Base-by-base conservation (phyloP, 2,329 filamentous ascomycete species). In the Cryoendolithus antarcticus region DNA sequence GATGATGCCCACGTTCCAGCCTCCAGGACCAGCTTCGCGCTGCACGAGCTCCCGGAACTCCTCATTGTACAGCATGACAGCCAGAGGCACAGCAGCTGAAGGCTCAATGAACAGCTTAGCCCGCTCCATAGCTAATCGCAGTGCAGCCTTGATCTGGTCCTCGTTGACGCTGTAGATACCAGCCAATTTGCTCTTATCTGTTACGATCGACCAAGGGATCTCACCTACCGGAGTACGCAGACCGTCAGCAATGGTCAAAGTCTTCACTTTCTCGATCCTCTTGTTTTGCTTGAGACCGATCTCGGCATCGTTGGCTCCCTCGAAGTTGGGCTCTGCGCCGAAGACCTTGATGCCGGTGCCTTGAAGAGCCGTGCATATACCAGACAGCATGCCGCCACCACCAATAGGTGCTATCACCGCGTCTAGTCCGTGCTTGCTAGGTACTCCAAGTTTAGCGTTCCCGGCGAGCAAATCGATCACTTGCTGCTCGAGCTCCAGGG, bases 61-160 rank as follows among this genome's bases (percentile, higher is more conserved):
- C 61, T 93, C 84, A 58, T 94, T 81, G 48, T 76, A 95, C 48
- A 96, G 64, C 38, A 78, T 79, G 6, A 84, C 82, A 0, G 89
- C 89, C 43, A 96, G 59, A 2, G 77, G 75, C 10, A 95, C 86
- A 2, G 80, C 86, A 0, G 82, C 76, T 60, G 81, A 88, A 13
- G 89, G 89, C 69, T 96, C 89, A 9, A 95, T 77, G 15, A 95
- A 77, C 35, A 93, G 64, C 74, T 96, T 96, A 70, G 91, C 77
- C 42, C 88, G 66, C 72, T 96, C 89, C 45, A 88, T 65, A 28
- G 93, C 80, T 44, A 96, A 61, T 45, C 72, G 65, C 74, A 94
- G 72, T 8, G 88, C 82, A 13, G 67, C 70, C 53, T 73, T 71
- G 58, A 96, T 95, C 67, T 94, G 76, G 38, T 80, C 77, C 61